Evolutionary conservation across 2,329 filamentous ascomycete species (phyloP), one percentile per base, ranked within the genome.

Genomic region (Boeremia lycopersici): DNA sequence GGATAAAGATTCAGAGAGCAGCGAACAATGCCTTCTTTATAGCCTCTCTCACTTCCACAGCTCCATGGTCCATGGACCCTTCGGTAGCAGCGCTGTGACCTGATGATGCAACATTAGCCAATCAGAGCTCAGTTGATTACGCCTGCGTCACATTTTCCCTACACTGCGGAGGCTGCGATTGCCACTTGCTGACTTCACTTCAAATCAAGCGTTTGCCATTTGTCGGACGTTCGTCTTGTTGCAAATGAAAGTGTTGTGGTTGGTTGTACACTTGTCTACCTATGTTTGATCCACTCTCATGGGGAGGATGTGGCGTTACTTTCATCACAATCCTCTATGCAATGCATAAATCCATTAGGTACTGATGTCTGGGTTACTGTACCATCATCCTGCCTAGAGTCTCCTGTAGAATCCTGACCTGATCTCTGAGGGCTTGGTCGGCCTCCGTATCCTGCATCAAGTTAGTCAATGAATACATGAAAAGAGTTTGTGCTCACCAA

Each of bases 111-210:
- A 25, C 19, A 30, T 51, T 35, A 41, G 43, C 69, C 69, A 72
- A 72, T 72, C 64, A 72, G 50, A 61, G 40, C 45, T 23, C 38
- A n/a, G 42, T 30, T 72, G 68, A 71, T 72, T 71, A 71, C 69
- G 49, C 61, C 44, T 31, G 39, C 49, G 49, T 52, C 43, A 52
- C 53, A 44, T 19, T 34, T 43, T 52, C 48, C 33, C 47, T 41
- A 36, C 44, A 34, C 45, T 31, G 36, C 33, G 47, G 55, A 64
- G 56, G 52, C 61, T 60, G 49, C 34, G 49, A 31, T 60, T 54
- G 63, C 66, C 66, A 65, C 63, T 53, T 63, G 61, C 40, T 63
- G 59, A 64, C 34, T 61, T 63, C 59, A 66, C 55, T 43, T 35
- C 42, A 52, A 60, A 63, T 67, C 23, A 39, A 36, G 48, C 38